Percentiles rank a stretch among this genome's conserved stretches.
These are phyloP conservation scores for Volvox africanus DNA, from an alignment of 139 green algal genomes.

Conservation along the genomic window DNA sequence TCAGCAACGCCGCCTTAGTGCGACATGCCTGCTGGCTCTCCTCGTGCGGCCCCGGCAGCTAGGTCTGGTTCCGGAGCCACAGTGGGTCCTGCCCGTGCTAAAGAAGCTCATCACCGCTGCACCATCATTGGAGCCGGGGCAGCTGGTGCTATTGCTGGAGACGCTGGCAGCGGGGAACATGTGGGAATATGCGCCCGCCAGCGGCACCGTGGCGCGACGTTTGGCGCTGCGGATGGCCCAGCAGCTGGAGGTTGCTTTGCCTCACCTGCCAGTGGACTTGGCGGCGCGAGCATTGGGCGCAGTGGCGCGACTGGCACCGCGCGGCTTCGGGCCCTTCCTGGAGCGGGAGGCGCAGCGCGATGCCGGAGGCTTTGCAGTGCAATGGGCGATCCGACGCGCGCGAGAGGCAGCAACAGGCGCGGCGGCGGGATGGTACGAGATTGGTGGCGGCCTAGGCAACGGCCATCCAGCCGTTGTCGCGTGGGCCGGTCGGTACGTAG, in stretches of 20 bases:
- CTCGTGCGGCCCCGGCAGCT: background rate
- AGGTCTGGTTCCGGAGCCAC: background rate
- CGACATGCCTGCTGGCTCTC: background rate
- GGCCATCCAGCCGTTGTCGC: background rate
- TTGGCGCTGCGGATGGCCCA: background rate
- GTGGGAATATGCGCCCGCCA: constrained; percentile 18
- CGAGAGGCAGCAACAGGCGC: background rate
- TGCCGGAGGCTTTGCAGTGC: background rate
- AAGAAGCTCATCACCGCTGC: background rate
- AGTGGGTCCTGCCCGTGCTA: background rate
- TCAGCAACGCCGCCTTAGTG: background rate
- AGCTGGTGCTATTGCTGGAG: constrained; percentile 21
- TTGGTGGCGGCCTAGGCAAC: background rate
- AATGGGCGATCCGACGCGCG: background rate
- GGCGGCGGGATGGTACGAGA: background rate
- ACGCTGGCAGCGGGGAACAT: constrained; percentile 12
- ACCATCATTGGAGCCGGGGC: background rate
- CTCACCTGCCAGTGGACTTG: background rate
- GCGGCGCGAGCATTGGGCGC: constrained; percentile 12
- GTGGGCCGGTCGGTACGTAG: background rate
- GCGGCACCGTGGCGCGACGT: background rate
- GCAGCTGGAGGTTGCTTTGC: background rate
- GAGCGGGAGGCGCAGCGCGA: background rate
- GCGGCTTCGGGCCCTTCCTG: background rate
- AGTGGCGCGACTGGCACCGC: background rate